Percentiles rank a stretch among this genome's conserved stretches.
Conservation (phyloP, 2,329 filamentous ascomycete genomes). For the Keithomyces neogunnii region DNA sequence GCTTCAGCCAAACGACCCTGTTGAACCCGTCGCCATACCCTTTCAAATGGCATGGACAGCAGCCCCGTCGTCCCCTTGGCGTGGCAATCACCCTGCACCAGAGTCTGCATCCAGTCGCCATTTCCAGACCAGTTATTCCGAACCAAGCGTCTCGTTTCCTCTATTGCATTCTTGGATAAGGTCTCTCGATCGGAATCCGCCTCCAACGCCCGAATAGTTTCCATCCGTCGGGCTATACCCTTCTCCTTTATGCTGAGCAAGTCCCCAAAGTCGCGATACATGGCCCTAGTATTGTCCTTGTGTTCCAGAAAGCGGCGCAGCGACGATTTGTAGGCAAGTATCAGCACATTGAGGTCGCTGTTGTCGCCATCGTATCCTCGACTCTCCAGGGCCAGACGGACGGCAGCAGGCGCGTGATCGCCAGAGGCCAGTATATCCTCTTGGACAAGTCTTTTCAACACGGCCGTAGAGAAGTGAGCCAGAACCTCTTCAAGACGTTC, state of each 20-base stretch:
- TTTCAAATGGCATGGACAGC: constrained; percentile 58
- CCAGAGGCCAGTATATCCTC: constrained; percentile 28
- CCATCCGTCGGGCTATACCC: constrained; percentile 45
- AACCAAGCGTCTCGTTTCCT: constrained; percentile 50
- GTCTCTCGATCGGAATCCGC: constrained; percentile 17
- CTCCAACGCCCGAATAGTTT: constrained; percentile 30
- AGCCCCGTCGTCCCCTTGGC: constrained; percentile 47
- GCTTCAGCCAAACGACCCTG: constrained; percentile 48
- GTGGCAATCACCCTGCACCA: constrained; percentile 58
- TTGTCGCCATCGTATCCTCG: constrained; percentile 47
- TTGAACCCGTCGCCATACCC: constrained; percentile 62
- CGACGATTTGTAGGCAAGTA: constrained; percentile 64
- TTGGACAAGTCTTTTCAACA: constrained; percentile 61
- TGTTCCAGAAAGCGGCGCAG: constrained; percentile 49
- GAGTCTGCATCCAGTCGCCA: constrained; percentile 61
- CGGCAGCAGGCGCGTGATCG: constrained; percentile 38
- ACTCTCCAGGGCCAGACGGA: constrained; percentile 49
- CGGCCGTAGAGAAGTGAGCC: constrained; percentile 72
- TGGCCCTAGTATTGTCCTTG: constrained; percentile 50
- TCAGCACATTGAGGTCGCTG: constrained; percentile 52
- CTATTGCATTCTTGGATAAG: constrained; percentile 32
- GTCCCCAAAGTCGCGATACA: constrained; percentile 56
- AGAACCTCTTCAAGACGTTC: constrained; percentile 84
- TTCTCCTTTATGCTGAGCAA: constrained; percentile 56
- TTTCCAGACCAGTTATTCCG: constrained; percentile 73